Base-by-base conservation (phyloP, 192 early-diverging fungal genomes). In the Gaertneriomyces semiglobifer region DNA sequence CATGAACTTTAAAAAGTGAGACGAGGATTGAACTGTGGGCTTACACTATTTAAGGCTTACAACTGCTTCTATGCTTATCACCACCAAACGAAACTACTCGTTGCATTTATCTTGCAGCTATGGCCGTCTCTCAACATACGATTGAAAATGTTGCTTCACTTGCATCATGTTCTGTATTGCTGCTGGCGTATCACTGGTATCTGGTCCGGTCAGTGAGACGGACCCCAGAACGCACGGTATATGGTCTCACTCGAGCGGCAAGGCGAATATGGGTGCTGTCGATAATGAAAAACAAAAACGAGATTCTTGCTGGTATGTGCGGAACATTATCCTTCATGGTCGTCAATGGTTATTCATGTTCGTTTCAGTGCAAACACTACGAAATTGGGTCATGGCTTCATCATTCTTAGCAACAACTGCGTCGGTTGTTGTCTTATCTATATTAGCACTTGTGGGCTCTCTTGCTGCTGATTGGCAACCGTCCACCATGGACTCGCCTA, bases 331-430 rank as follows among this genome's bases (percentile, higher is more conserved):
- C 47, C 18, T 20, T 38, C 7, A 56, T 25, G 0, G n/a, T 59
- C 11, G 45, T 20, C 11, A 11, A 33, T 44, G 18, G 46, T 66
- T 8, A 19, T 42, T 4, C 59, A n/a, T 11, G 4, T 61, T 19
- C 44, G 12, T 67, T 11, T 1, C 47, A 69, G 74, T 77, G 20
- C 75, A 77, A 57, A 70, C 69, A 5, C 75, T 77, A 16, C 62
- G 75, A n/a, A 77, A 77, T 59, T 70, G 69, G 54, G 69, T 77
- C 44, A 77, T 77, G 75, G 75, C 71, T 3, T 19, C 75, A 7
- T 77, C 75, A 3, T 70, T 77, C 56, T 68, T 77, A 7, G 75
- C 70, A n/a, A 67, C 75, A 5, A 73, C 75, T 6, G 65, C 71
- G 39, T 60, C 73, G 14, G 52, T 58, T 40, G 50, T 77, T 44